Percentiles rank a stretch among this genome's conserved stretches.
phyloP scores from a whole-genome alignment of 2,329 filamentous ascomycete genomes.

The Boeremia exigua region DNA sequence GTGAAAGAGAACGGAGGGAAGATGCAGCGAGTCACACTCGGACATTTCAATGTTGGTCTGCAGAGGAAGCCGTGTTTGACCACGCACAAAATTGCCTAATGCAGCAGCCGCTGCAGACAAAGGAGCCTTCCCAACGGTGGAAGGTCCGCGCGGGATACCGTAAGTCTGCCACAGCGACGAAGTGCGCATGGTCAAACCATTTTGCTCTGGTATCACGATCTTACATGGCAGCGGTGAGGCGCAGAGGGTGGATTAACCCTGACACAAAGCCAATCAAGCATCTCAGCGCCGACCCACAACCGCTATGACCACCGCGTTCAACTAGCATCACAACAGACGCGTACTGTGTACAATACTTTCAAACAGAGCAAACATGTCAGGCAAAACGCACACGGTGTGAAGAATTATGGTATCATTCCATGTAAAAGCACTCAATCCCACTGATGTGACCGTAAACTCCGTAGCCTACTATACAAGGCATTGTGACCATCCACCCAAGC shows the following conservation, averaged over 20 bases:
- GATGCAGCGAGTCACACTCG: background rate
- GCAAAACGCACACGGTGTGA: conserved; percentile 12
- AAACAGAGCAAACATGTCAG: background rate
- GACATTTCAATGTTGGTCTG: background rate
- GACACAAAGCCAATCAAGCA: background rate
- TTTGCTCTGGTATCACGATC: background rate
- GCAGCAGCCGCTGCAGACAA: conserved; percentile 9
- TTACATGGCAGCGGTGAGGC: background rate
- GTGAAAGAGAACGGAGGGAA: background rate
- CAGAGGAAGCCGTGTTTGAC: conserved; percentile 7
- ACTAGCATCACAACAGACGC: conserved; percentile 13
- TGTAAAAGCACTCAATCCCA: conserved; percentile 36
- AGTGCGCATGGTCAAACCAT: background rate
- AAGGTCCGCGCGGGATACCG: background rate
- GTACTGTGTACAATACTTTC: background rate
- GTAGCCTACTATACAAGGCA: conserved; percentile 44
- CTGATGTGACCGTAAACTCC: conserved; percentile 44
- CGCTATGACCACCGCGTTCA: conserved; percentile 17
- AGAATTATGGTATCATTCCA: conserved; percentile 47
- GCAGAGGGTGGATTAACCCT: background rate
- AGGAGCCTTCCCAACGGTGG: conserved; percentile 1
- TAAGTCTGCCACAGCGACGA: background rate
- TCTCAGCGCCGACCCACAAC: background rate
- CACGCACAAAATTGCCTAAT: conserved; percentile 15
- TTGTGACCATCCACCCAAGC: conserved; percentile 43